Percentiles rank a stretch among this genome's conserved stretches.
These are phyloP conservation scores for Fomitopsis betulina DNA, from an alignment of 1,284 basidiomycete genomes.

Conservation along the genomic window DNA sequence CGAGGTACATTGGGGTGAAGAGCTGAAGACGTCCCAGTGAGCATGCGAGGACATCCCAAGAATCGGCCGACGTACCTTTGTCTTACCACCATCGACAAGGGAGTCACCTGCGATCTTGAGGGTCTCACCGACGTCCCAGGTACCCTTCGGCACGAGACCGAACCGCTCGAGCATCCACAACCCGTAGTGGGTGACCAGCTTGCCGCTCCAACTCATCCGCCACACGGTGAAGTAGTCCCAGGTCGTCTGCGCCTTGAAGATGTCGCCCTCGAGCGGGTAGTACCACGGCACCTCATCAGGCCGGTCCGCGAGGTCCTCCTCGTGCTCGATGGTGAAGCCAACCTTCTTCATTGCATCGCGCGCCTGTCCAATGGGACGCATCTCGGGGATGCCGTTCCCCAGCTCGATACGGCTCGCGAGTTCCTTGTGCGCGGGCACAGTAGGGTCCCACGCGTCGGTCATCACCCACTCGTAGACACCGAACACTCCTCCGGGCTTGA, in stretches of 20 bases:
- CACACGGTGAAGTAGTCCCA: slow-evolving; percentile 91
- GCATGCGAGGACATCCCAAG: not conserved
- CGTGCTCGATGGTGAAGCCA: slow-evolving; percentile 87
- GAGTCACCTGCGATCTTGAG: slow-evolving; percentile 81
- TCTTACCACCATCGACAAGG: slow-evolving; percentile 82
- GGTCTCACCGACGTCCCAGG: slow-evolving; percentile 86
- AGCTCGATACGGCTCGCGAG: slow-evolving; percentile 90
- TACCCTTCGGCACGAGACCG: slow-evolving; percentile 89
- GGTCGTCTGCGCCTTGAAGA: slow-evolving; percentile 87
- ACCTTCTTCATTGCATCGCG: slow-evolving; percentile 80
- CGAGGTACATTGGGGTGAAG: slow-evolving; percentile 1
- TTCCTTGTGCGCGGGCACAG: slow-evolving; percentile 84
- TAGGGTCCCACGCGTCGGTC: slow-evolving; percentile 92
- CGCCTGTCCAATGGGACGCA: slow-evolving; percentile 77
- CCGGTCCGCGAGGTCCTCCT: slow-evolving; percentile 93
- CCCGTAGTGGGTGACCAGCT: slow-evolving; percentile 79
- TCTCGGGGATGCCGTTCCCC: slow-evolving; percentile 97
- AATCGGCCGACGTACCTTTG: slow-evolving; percentile 59
- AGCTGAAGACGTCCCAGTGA: not conserved
- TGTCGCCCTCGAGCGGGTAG: slow-evolving; percentile 93
- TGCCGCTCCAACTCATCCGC: slow-evolving; percentile 89
- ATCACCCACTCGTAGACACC: slow-evolving; percentile 99
- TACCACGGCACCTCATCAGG: slow-evolving; percentile 87
- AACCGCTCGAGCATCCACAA: slow-evolving; percentile 79
- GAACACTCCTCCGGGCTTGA: slow-evolving; percentile 98